Evolutionary conservation across 306 rosid species (phyloP).

Genomic region (Rosa persica): DNA sequence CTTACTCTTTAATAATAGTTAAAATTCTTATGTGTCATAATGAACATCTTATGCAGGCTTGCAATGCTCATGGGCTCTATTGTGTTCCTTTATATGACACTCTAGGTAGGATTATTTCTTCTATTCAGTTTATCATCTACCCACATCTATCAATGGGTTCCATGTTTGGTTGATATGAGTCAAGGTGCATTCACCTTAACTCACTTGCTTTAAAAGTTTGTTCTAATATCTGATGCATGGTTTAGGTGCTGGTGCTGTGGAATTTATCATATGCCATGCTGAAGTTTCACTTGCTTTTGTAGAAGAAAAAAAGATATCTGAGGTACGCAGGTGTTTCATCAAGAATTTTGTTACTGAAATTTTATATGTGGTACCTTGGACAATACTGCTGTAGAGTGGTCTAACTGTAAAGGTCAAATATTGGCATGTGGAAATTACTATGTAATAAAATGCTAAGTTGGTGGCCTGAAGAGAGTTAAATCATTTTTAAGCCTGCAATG

Average conservation of each 20-base stretch:
- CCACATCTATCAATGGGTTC: conserved; percentile 1
- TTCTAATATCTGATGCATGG: conserved; percentile 30
- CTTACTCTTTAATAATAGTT: conserved; percentile 1
- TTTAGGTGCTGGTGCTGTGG: conserved; percentile 87
- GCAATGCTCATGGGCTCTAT: conserved; percentile 92
- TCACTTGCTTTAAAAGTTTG: conserved; percentile 12
- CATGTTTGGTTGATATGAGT: neutral
- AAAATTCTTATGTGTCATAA: conserved; percentile 16
- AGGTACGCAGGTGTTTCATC: conserved; percentile 44
- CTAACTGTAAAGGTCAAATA: neutral
- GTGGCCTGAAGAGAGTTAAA: neutral
- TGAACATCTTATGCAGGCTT: conserved; percentile 65
- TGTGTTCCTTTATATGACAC: conserved; percentile 96
- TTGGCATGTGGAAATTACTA: neutral
- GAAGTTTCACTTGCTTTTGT: conserved; percentile 75
- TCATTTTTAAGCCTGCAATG: neutral
- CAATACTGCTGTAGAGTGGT: neutral
- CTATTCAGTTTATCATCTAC: conserved; percentile 14
- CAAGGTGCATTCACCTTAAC: neutral
- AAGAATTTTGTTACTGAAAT: neutral
- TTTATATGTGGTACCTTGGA: neutral
- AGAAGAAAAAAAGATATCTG: conserved; percentile 84
- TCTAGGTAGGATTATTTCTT: conserved; percentile 61
- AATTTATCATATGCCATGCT: conserved; percentile 78
- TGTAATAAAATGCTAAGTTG: neutral